These are phyloP conservation scores for Phytophthora idaei DNA, from an alignment of 352 stramenopile species.

Conservation along the genomic window DNA sequence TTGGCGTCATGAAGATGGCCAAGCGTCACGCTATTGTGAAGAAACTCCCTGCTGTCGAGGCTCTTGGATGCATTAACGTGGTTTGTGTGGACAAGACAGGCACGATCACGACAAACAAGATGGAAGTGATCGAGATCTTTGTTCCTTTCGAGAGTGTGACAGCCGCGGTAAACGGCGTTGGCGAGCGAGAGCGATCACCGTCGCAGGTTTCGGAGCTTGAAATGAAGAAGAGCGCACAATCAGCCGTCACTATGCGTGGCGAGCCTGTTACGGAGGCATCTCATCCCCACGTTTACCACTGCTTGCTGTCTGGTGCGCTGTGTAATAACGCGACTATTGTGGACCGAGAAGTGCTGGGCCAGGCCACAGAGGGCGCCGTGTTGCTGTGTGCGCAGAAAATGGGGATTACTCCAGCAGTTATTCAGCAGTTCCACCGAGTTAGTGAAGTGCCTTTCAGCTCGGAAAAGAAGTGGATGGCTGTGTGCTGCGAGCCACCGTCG, in stretches of 20 bases:
- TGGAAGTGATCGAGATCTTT: slow-evolving; percentile 86
- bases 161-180: slow-evolving; percentile 69
- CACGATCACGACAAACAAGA: slow-evolving; percentile 93
- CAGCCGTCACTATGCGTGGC: slow-evolving; percentile 62
- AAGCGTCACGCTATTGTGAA: slow-evolving; percentile 89
- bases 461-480: slow-evolving; percentile 97
- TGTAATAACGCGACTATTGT: slow-evolving; percentile 82
- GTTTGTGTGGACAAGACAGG: slow-evolving; percentile 95
- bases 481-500: slow-evolving; percentile 67
- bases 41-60: slow-evolving; percentile 85
- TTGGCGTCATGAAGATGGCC: slow-evolving; percentile 89
- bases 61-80: slow-evolving; percentile 92
- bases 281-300: slow-evolving; percentile 78
- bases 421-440: slow-evolving; percentile 70
- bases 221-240: slow-evolving; percentile 15
- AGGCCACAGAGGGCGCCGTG: slow-evolving; percentile 81
- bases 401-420: slow-evolving; percentile 46
- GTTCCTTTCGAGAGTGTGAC: slow-evolving; percentile 79
- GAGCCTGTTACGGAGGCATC: slow-evolving; percentile 63
- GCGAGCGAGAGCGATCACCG: slow-evolving; percentile 29
- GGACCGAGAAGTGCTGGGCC: slow-evolving; percentile 75
- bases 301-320: slow-evolving; percentile 70
- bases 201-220: slow-evolving; percentile 17
- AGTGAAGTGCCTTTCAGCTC: slow-evolving; percentile 96
- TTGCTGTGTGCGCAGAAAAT: slow-evolving; percentile 73